Evolutionary conservation across 2,329 filamentous ascomycete genomes (phyloP).

Genomic region (Eurotiales sp.): DNA sequence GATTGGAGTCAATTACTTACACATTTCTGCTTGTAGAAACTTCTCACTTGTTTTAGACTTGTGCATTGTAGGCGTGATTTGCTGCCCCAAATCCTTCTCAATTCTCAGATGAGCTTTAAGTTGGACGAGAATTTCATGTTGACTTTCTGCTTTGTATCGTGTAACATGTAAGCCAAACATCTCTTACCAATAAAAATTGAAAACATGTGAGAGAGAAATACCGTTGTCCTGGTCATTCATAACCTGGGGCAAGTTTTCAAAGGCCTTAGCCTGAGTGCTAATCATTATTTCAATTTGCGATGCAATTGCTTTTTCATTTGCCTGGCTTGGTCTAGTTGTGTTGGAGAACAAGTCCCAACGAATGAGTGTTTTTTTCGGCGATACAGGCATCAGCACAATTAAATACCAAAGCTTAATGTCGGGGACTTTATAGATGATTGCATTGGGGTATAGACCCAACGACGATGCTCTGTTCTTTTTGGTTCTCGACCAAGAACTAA

Average conservation of each 20-base stretch:
- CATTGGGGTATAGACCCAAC: constrained; percentile 23
- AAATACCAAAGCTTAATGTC: constrained; percentile 19
- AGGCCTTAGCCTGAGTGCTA: constrained; percentile 1
- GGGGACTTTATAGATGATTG: constrained; percentile 18
- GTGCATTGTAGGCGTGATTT: constrained; percentile 15
- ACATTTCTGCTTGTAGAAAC: constrained; percentile 14
- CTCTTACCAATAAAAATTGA: background rate
- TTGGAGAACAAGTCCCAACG: constrained; percentile 29
- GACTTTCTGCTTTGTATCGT: background rate
- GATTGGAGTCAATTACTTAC: constrained; percentile 8
- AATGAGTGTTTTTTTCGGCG: constrained; percentile 24
- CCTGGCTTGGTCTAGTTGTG: background rate
- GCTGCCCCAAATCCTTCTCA: constrained; percentile 14
- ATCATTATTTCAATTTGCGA: constrained; percentile 9
- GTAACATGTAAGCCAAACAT: background rate
- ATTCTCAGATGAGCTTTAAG: constrained; percentile 17
- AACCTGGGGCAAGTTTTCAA: background rate
- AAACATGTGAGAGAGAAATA: background rate
- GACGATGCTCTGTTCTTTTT: background rate
- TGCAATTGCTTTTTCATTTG: constrained; percentile 1
- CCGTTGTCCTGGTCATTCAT: constrained; percentile 4
- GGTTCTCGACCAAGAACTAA: background rate
- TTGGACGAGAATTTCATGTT: constrained; percentile 13
- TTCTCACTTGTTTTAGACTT: constrained; percentile 9
- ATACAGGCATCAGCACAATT: constrained; percentile 25